phyloP scores from a whole-genome alignment of 495 filamentous ascomycete species.

The Talaromyces trachyspermus region DNA sequence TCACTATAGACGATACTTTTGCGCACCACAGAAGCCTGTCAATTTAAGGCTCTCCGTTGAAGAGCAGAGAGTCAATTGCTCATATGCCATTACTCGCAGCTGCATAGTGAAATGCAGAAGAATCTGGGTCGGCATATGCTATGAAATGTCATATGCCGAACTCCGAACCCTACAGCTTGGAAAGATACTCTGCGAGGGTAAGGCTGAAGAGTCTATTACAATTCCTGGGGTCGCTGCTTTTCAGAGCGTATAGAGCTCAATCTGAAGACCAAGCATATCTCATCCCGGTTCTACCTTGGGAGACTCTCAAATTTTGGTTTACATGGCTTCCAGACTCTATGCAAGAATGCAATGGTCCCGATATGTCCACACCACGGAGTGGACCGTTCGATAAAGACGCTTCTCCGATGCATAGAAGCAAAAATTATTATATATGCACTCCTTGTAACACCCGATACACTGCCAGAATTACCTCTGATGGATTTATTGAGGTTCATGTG shows the following conservation, averaged over 20 bases:
- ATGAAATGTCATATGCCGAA: constrained; percentile 3
- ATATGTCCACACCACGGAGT: neutral
- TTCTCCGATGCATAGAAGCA: neutral
- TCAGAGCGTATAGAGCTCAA: neutral
- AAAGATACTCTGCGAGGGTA: neutral
- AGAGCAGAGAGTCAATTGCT: constrained; percentile 1
- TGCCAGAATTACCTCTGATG: neutral
- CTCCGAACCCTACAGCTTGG: constrained; percentile 2
- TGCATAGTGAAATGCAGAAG: neutral
- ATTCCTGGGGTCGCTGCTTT: neutral
- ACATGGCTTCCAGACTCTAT: neutral
- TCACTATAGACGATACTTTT: neutral
- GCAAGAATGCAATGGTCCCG: neutral
- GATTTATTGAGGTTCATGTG: neutral
- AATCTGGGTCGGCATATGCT: neutral
- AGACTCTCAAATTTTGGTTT: neutral
- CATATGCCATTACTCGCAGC: neutral
- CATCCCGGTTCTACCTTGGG: neutral
- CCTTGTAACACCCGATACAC: neutral
- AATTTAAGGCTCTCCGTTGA: constrained; percentile 6
- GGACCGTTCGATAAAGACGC: neutral
- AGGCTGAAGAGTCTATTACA: neutral
- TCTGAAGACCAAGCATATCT: neutral
- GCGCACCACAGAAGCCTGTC: neutral
- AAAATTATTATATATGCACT: neutral